Evolutionary conservation across 148 eudicot genomes (phyloP).

Genomic region (Fagopyrum esculentum): DNA sequence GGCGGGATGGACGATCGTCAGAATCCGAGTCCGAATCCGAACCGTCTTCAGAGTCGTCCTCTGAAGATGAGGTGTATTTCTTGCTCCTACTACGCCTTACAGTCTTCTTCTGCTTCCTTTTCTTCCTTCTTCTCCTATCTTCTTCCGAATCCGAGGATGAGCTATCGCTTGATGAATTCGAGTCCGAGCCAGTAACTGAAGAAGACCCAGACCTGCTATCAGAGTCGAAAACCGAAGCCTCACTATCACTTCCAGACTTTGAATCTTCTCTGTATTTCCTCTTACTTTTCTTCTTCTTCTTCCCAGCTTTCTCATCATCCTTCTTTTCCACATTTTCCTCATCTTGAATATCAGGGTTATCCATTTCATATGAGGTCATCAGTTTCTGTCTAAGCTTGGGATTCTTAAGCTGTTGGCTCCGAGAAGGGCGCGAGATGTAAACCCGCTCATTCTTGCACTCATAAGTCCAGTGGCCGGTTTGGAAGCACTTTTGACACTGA

Average conservation of each 20-base stretch:
- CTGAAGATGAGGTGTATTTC: slow-evolving; percentile 66
- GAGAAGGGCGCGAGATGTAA: slow-evolving; percentile 76
- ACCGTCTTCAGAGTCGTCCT: slow-evolving; percentile 59
- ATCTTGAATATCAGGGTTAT: slow-evolving; percentile 42
- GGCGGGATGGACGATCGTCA: slow-evolving; percentile 35
- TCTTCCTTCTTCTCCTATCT: slow-evolving; percentile 54
- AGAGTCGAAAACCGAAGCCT: slow-evolving; percentile 70
- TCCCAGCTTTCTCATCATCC: slow-evolving; percentile 35
- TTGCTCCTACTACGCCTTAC: slow-evolving; percentile 47
- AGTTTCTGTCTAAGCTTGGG: slow-evolving; percentile 70
- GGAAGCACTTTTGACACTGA: slow-evolving; percentile 89
- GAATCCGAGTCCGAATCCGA: slow-evolving; percentile 70
- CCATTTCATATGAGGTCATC: slow-evolving; percentile 42
- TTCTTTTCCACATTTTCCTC: slow-evolving; percentile 31
- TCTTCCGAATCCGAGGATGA: slow-evolving; percentile 74
- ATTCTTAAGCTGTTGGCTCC: slow-evolving; percentile 76
- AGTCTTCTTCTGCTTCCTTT: slow-evolving; percentile 39
- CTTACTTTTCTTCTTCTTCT: slow-evolving; percentile 52
- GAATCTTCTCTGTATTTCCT: slow-evolving; percentile 66
- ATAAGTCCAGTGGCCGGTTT: slow-evolving; percentile 88
- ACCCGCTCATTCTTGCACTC: slow-evolving; percentile 97
- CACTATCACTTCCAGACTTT: slow-evolving; percentile 55
- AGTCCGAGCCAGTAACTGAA: slow-evolving; percentile 53
- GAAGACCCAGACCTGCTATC: slow-evolving; percentile 42
- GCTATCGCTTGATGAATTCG: slow-evolving; percentile 48